Conservation (phyloP, 1,284 basidiomycete species). For the Ceratobasidium sp. region DNA sequence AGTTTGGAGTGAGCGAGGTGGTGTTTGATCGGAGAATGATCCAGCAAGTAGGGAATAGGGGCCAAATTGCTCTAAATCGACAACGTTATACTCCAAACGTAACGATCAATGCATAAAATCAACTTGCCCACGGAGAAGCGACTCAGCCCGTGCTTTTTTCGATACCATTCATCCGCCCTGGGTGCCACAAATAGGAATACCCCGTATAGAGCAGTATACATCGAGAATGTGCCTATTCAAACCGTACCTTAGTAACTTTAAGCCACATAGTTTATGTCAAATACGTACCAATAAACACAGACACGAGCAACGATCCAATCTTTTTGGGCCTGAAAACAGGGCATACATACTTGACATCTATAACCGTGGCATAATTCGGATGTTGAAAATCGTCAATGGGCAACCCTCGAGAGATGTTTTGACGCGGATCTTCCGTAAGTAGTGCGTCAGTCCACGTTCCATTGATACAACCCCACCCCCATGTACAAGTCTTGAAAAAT, state of each 20-base stretch:
- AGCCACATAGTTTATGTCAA: too few relatives aligned
- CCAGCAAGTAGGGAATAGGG: neutral
- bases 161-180: slow-evolving; percentile 17
- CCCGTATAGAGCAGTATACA: slow-evolving; percentile 30
- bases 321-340: slow-evolving; percentile 21
- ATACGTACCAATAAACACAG: slow-evolving; percentile 35
- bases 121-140: neutral
- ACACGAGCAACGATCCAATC: slow-evolving; percentile 9
- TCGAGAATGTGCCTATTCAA: slow-evolving; percentile 31
- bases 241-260: neutral
- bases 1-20: slow-evolving; percentile 1
- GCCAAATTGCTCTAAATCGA: neutral
- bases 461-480: slow-evolving; percentile 32
- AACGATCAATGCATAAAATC: neutral
- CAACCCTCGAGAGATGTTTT: slow-evolving; percentile 28
- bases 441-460: slow-evolving; percentile 36
- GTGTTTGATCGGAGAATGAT: slow-evolving; percentile 1
- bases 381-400: neutral
- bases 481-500: slow-evolving; percentile 31
- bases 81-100: neutral
- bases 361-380: slow-evolving; percentile 7
- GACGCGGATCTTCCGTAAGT: neutral
- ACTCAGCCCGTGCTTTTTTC: slow-evolving; percentile 2
- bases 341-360: slow-evolving; percentile 37
- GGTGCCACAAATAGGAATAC: slow-evolving; percentile 26